Conservation (phyloP, 352 stramenopile genomes). For the Globisporangium radiosum region DNA sequence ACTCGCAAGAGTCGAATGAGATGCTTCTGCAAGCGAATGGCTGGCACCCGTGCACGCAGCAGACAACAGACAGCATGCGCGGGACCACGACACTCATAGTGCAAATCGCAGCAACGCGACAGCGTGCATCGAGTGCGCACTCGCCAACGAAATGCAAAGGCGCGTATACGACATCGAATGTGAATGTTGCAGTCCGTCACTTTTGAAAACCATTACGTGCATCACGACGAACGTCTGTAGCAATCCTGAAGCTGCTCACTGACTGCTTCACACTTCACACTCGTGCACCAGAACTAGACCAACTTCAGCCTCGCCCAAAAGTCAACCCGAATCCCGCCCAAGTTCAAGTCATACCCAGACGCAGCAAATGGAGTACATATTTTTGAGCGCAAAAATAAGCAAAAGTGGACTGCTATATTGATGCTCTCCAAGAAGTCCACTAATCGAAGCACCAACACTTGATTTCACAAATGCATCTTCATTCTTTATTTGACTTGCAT, state of each 20-base stretch:
- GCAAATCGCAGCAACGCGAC: too few species aligned
- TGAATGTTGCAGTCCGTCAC: not conserved
- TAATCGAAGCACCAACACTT: not conserved
- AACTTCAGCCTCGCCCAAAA: constrained; percentile 1
- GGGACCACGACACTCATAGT: too few species aligned
- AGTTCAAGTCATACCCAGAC: not conserved
- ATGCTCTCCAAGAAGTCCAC: not conserved
- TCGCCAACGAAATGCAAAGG: too few species aligned
- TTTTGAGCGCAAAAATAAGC: not conserved
- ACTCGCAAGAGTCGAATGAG: not conserved
- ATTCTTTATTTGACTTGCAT: not conserved
- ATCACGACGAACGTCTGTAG: too few species aligned
- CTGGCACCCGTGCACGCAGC: too few species aligned
- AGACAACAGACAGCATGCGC: too few species aligned
- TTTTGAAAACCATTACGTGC: too few species aligned
- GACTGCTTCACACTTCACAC: not conserved
- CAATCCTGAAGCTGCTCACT: not conserved
- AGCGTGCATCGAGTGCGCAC: too few species aligned
- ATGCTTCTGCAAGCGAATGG: too few species aligned
- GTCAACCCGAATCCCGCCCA: not conserved
- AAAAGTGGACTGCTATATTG: not conserved
- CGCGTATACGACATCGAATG: not conserved
- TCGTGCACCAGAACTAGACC: constrained; percentile 1
- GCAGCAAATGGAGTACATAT: not conserved
- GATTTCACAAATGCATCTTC: not conserved